phyloP scores from a whole-genome alignment of 2,329 filamentous ascomycete genomes.

The Scedosporium boydii region DNA sequence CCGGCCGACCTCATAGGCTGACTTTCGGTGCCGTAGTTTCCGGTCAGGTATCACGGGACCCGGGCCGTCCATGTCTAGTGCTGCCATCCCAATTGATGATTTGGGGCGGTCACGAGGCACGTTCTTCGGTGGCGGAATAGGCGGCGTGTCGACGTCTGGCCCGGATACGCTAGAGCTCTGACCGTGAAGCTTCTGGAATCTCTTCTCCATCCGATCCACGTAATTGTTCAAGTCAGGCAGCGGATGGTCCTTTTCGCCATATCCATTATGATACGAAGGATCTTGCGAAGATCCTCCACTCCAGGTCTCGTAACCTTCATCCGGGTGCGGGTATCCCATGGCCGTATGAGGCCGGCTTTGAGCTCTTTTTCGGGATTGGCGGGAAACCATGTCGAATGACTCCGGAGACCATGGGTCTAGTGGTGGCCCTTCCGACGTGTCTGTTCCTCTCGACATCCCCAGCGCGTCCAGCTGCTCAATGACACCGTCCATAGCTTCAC shows the following conservation, averaged over 20 bases:
- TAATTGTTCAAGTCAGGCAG: slow-evolving; percentile 74
- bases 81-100: slow-evolving; percentile 42
- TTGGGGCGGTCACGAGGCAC: slow-evolving; percentile 44
- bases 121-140: slow-evolving; percentile 54
- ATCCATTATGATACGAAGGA: slow-evolving; percentile 29
- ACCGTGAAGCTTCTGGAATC: slow-evolving; percentile 62
- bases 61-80: slow-evolving; percentile 11
- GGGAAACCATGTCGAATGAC: slow-evolving; percentile 55
- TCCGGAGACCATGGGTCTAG: slow-evolving; percentile 84
- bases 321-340: slow-evolving; percentile 54
- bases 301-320: slow-evolving; percentile 53
- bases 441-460: slow-evolving; percentile 45
- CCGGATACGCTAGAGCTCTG: slow-evolving; percentile 36
- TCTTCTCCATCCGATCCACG: slow-evolving; percentile 83
- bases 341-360: slow-evolving; percentile 58
- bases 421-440: slow-evolving; percentile 42
- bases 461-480: slow-evolving; percentile 92
- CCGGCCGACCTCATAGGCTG: slow-evolving; percentile 67
- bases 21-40: slow-evolving; percentile 56
- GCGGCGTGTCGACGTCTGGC: slow-evolving; percentile 40
- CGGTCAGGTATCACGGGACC: slow-evolving; percentile 20
- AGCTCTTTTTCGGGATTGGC: slow-evolving; percentile 17
- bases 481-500: slow-evolving; percentile 95
- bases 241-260: slow-evolving; percentile 33
- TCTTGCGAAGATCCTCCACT: slow-evolving; percentile 44